A percentile compares a stretch with the other conserved stretches of the same genome.
Evolutionary conservation across 495 filamentous ascomycete species (phyloP).

Genomic region (Penicillium odoratum): DNA sequence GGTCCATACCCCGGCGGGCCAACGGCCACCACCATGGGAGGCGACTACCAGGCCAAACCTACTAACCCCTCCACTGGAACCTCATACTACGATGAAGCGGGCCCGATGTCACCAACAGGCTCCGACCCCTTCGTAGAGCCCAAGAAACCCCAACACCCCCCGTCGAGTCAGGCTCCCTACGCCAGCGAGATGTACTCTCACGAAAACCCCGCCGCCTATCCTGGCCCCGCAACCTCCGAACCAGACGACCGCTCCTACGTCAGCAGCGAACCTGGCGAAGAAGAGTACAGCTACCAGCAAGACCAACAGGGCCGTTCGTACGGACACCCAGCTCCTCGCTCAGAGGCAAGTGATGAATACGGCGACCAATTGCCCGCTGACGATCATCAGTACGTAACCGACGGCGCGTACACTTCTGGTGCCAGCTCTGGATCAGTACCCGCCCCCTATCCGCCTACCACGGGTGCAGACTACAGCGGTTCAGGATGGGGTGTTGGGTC

Average conservation of each 20-base stretch:
- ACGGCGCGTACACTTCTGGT: conserved; percentile 44
- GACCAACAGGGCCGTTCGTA: conserved; percentile 46
- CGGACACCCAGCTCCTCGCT: conserved; percentile 34
- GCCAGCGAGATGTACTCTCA: conserved; percentile 23
- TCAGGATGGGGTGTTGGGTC: conserved; percentile 62
- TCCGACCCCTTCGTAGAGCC: conserved; percentile 59
- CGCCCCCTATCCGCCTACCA: conserved; percentile 30
- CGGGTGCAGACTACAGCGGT: conserved; percentile 54
- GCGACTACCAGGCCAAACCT: conserved; percentile 25
- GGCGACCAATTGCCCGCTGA: conserved; percentile 46
- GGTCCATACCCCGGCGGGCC: conserved; percentile 40
- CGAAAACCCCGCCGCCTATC: conserved; percentile 4
- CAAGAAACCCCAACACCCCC: conserved; percentile 21
- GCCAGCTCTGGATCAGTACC: conserved; percentile 33
- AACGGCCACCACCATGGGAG: conserved; percentile 24
- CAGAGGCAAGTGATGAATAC: conserved; percentile 56
- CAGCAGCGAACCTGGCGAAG: conserved; percentile 56
- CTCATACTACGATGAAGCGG: conserved; percentile 46
- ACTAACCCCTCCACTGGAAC: conserved; percentile 26
- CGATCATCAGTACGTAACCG: conserved; percentile 45
- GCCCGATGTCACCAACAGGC: conserved; percentile 50
- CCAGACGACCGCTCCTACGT: conserved; percentile 53
- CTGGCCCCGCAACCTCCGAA: conserved; percentile 36
- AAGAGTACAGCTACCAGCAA: conserved; percentile 55
- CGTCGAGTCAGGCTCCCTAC: conserved; percentile 31